Conservation (phyloP, 352 stramenopile genomes). For the Globisporangium nunn region DNA sequence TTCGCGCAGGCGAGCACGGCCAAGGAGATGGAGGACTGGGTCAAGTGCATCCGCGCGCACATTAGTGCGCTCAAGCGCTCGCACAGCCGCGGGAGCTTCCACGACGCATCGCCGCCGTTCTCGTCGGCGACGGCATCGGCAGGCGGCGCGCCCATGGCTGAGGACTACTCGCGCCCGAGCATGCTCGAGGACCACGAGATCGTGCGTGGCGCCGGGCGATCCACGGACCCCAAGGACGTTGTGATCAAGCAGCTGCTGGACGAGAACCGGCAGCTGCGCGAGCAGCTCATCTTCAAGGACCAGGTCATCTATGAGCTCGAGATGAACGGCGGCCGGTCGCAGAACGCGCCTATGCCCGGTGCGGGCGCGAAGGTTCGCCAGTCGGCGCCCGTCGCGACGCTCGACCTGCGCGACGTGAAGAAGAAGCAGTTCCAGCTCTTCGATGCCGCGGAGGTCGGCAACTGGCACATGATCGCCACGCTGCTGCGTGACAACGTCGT, state of each 20-base stretch:
- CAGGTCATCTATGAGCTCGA: slow-evolving; percentile 82
- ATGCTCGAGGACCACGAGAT: slow-evolving; percentile 83
- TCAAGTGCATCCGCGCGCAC: slow-evolving; percentile 77
- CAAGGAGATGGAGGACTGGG: slow-evolving; percentile 83
- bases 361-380: slow-evolving; percentile 31
- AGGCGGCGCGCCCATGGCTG: slow-evolving; percentile 6
- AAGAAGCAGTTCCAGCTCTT: slow-evolving; percentile 89
- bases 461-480: slow-evolving; percentile 76
- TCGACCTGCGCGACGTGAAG: slow-evolving; percentile 79
- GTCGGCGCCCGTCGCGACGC: slow-evolving; percentile 69
- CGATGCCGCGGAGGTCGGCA: slow-evolving; percentile 77
- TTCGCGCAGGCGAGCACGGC: slow-evolving; percentile 78
- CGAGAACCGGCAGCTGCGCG: slow-evolving; percentile 69
- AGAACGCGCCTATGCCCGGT: slow-evolving; percentile 13
- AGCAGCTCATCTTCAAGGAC: slow-evolving; percentile 77
- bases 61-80: slow-evolving; percentile 65
- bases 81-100: slow-evolving; percentile 46
- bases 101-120: slow-evolving; percentile 34
- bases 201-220: slow-evolving; percentile 69
- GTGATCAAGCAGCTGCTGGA: slow-evolving; percentile 85
- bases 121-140: slow-evolving; percentile 11
- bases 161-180: slow-evolving; percentile 78
- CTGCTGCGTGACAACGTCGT: slow-evolving; percentile 78
- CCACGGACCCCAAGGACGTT: slow-evolving; percentile 79
- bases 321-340: slow-evolving; percentile 43